A percentile compares a stretch with the other conserved stretches of the same genome.
phyloP scores from a whole-genome alignment of 768 basidiomycete species.

The Leucosporidium yakuticum region DNA sequence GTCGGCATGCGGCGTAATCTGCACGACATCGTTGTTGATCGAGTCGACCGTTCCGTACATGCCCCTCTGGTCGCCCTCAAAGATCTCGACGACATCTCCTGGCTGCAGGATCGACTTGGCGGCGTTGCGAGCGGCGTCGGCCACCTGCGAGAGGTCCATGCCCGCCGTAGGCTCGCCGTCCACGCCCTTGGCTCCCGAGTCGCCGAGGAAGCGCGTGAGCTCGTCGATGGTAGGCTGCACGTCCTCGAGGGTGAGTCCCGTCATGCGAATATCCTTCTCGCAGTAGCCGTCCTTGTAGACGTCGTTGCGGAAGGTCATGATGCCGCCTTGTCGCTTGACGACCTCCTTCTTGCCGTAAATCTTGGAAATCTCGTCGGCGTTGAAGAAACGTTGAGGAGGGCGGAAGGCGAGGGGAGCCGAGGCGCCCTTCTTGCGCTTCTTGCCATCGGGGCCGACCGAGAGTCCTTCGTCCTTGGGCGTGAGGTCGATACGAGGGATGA shows the following conservation, averaged over 20 bases:
- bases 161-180: constrained; percentile 48
- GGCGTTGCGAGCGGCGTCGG: constrained; percentile 82
- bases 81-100: constrained; percentile 94
- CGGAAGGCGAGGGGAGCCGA: constrained; percentile 51
- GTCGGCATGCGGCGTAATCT: constrained; percentile 55
- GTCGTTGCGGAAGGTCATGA: constrained; percentile 73
- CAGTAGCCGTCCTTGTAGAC: constrained; percentile 92
- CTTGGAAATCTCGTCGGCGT: constrained; percentile 82
- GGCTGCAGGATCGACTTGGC: constrained; percentile 94
- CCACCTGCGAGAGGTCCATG: constrained; percentile 82
- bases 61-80: constrained; percentile 92
- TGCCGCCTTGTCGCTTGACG: constrained; percentile 55
- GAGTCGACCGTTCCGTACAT: constrained; percentile 87
- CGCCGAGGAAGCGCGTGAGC: constrained; percentile 73
- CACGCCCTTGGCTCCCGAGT: constrained; percentile 50
- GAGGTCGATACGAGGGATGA: constrained; percentile 95
- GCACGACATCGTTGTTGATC: constrained; percentile 77
- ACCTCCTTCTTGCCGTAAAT: constrained; percentile 75
- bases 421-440: constrained; percentile 69
- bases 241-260: constrained; percentile 70
- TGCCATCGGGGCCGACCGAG: constrained; percentile 51
- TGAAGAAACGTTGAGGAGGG: constrained; percentile 83
- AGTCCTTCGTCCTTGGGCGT: constrained; percentile 59
- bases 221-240: constrained; percentile 95
- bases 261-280: constrained; percentile 88